These are phyloP conservation scores for Polyporus arcularius DNA, from an alignment of 768 basidiomycete genomes.

Conservation along the genomic window DNA sequence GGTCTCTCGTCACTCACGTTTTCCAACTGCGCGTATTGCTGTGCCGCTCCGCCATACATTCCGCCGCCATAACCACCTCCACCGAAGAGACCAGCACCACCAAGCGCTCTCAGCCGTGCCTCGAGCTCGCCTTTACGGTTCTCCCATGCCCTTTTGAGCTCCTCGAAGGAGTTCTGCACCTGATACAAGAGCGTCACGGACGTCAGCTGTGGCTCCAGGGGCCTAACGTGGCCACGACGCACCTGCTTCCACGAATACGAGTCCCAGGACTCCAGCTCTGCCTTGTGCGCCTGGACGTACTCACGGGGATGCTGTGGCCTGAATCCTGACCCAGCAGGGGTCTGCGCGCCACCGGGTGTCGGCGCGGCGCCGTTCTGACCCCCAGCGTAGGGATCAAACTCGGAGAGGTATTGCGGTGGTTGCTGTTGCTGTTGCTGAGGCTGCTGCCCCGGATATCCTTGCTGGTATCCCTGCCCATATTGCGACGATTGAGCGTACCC, in stretches of 20 bases:
- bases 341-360: slow-evolving; percentile 4
- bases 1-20: slow-evolving; percentile 43
- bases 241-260: slow-evolving; percentile 68
- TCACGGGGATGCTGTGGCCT: slow-evolving; percentile 66
- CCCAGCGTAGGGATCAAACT: slow-evolving; percentile 42
- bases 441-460: slow-evolving; percentile 24
- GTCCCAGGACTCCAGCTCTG: slow-evolving; percentile 74
- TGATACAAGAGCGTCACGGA: slow-evolving; percentile 14
- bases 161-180: slow-evolving; percentile 59
- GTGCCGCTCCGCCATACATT: slow-evolving; percentile 24
- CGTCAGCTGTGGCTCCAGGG: neutral
- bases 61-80: slow-evolving; percentile 29
- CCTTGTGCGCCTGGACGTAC: slow-evolving; percentile 64
- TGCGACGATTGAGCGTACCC: slow-evolving; percentile 29
- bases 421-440: slow-evolving; percentile 25
- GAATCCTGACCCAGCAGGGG: slow-evolving; percentile 27
- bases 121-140: slow-evolving; percentile 57
- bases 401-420: slow-evolving; percentile 32
- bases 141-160: slow-evolving; percentile 68
- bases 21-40: slow-evolving; percentile 59
- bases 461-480: slow-evolving; percentile 24
- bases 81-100: slow-evolving; percentile 43
- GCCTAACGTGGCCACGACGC: neutral
- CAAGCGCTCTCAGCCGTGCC: slow-evolving; percentile 44
- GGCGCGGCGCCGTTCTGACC: neutral